Evolutionary conservation across 495 filamentous ascomycete genomes (phyloP), one percentile per base, ranked within the genome.

Genomic region (Cryomyces antarcticus): DNA sequence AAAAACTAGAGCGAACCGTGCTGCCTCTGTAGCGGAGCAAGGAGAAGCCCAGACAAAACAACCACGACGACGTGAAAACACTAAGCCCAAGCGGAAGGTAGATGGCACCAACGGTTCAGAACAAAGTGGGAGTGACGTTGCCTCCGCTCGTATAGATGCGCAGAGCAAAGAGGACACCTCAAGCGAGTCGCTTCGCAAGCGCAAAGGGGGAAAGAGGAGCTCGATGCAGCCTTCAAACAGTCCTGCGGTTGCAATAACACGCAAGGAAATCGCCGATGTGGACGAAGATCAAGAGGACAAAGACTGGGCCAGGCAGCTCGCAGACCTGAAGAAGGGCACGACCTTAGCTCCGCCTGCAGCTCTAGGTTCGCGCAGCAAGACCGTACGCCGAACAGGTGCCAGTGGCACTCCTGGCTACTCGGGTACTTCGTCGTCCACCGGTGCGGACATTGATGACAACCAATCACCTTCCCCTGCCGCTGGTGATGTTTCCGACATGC

Each of bases 401-500:
- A 35, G 43, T 39, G 37, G 42, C 28, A 39, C 41, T 4, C 42
- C 49, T 0, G 41, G 30, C 6, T 13, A 53, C 29, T 58, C 59
- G 7, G 46, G 46, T 12, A 49, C 43, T 7, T 59, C 59, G 2
- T 93, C 83, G 3, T 80, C 79, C 17, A 72, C 77, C 34, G 82
- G 77, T 13, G 79, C 67, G 6, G 83, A 93, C 59, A 83, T 77
- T 11, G 84, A 89, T 57, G 85, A 58, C 66, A 38, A 52, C 58
- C 3, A 39, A 50, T 5, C 46, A 51, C n/a, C 46, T 46, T 29
- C 57, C 67, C 11, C 58, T 24, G 2, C 58, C 35, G 65, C 60
- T 34, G 69, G 67, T 12, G 82, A 76, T 51, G 72, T 92, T 38
- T 77, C 77, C 39, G 85, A 93, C 57, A 93, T 93, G 85, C 73